These are phyloP conservation scores for Simmondsia chinensis DNA, from an alignment of 148 eudicot genomes.

Conservation along the genomic window DNA sequence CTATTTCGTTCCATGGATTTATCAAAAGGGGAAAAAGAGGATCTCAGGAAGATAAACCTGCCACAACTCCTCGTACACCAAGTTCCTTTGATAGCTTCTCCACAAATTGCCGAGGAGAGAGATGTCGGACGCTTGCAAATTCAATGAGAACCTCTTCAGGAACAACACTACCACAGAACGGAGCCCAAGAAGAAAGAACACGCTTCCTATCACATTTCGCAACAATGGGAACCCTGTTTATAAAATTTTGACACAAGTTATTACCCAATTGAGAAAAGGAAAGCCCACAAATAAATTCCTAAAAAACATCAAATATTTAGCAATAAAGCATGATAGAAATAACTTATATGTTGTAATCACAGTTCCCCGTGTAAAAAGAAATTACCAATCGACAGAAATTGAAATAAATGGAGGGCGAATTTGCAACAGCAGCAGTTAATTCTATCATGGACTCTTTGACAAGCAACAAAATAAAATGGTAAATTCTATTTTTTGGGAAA, in stretches of 20 bases:
- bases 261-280: neutral
- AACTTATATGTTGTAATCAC: too few species aligned
- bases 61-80: conserved; percentile 86
- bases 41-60: conserved; percentile 42
- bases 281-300: conserved; percentile 1
- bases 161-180: conserved; percentile 50
- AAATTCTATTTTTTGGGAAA: too few species aligned
- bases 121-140: conserved; percentile 75
- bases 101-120: conserved; percentile 78
- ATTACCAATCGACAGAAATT: too few species aligned
- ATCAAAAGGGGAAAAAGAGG: neutral
- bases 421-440: too few species aligned
- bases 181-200: conserved; percentile 85
- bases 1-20: too few species aligned
- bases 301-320: too few species aligned
- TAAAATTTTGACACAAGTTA: neutral
- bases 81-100: conserved; percentile 80
- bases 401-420: too few species aligned
- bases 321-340: too few species aligned
- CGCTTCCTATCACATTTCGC: conserved; percentile 90
- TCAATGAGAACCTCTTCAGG: conserved; percentile 63
- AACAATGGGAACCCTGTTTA: conserved; percentile 85
- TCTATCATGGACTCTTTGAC: too few species aligned
- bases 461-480: too few species aligned
- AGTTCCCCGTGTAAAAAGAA: too few species aligned